Percentiles rank a stretch among this genome's conserved stretches.
phyloP scores from a whole-genome alignment of 2,329 filamentous ascomycete species.

The Rhynchosporium agropyri region DNA sequence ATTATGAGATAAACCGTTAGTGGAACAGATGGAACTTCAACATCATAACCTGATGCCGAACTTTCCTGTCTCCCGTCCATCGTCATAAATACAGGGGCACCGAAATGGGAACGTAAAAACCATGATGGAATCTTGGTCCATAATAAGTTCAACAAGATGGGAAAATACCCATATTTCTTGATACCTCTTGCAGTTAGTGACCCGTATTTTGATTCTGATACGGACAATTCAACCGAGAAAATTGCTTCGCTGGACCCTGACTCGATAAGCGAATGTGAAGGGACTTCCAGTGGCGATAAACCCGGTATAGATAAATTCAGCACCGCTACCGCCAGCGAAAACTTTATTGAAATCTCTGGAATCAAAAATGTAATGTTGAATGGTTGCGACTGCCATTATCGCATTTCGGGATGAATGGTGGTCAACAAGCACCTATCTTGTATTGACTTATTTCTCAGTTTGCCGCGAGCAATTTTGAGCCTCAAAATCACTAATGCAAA shows the following conservation, averaged over 20 bases:
- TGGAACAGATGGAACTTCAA: conserved; percentile 15
- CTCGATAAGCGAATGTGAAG: neutral
- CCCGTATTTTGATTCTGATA: conserved; percentile 8
- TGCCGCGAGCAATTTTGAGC: neutral
- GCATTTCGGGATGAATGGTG: too few species aligned
- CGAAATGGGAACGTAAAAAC: conserved; percentile 29
- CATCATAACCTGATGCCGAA: conserved; percentile 14
- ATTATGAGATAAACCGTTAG: neutral
- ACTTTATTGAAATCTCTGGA: neutral
- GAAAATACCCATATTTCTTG: conserved; percentile 26
- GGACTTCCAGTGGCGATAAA: neutral
- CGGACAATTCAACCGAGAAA: conserved; percentile 8
- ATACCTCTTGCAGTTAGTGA: conserved; percentile 4
- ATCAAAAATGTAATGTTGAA: too few species aligned
- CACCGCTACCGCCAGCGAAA: neutral
- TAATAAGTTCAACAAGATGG: conserved; percentile 10
- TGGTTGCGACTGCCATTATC: too few species aligned
- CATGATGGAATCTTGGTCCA: conserved; percentile 24
- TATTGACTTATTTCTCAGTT: too few species aligned
- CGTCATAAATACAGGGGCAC: conserved; percentile 30
- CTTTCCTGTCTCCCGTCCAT: conserved; percentile 21
- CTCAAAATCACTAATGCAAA: conserved; percentile 6
- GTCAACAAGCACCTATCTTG: too few species aligned
- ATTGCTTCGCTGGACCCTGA: conserved; percentile 1
- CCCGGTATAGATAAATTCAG: neutral